Conservation (phyloP, 441 rosid species). For the Euphorbia corollata region DNA sequence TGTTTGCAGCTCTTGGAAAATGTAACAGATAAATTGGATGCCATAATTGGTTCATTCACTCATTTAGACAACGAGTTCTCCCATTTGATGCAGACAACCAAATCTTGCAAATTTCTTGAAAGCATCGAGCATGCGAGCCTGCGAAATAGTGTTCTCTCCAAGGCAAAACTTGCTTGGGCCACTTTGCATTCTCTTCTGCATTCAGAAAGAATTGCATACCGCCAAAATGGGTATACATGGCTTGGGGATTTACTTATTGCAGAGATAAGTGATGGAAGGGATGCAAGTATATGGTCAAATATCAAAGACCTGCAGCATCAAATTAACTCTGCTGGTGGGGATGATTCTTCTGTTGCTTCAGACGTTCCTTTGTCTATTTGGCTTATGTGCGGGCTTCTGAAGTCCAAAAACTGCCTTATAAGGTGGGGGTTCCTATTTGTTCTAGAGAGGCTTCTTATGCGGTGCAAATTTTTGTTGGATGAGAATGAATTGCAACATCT, state of each 20-base stretch:
- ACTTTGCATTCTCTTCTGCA: slow-evolving; percentile 96
- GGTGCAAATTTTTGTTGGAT: slow-evolving; percentile 85
- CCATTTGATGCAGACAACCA: slow-evolving; percentile 65
- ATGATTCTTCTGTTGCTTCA: slow-evolving; percentile 56
- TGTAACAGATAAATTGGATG: slow-evolving; percentile 73
- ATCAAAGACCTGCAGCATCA: slow-evolving; percentile 60
- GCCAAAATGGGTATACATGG: slow-evolving; percentile 94
- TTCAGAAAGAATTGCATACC: slow-evolving; percentile 70
- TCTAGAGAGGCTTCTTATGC: slow-evolving; percentile 93
- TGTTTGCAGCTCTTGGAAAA: slow-evolving; percentile 75
- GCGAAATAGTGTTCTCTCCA: slow-evolving; percentile 41
- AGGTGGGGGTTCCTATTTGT: slow-evolving; percentile 89
- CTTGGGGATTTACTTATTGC: slow-evolving; percentile 87
- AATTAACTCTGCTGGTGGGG: slow-evolving; percentile 60
- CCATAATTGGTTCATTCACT: slow-evolving; percentile 72
- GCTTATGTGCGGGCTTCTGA: slow-evolving; percentile 90
- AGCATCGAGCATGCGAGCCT: slow-evolving; percentile 36
- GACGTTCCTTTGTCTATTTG: slow-evolving; percentile 76
- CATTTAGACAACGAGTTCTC: slow-evolving; percentile 88
- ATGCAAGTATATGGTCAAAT: slow-evolving; percentile 62
- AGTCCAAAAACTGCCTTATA: slow-evolving; percentile 63
- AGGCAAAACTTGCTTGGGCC: slow-evolving; percentile 76
- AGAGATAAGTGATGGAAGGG: slow-evolving; percentile 72
- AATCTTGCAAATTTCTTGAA: slow-evolving; percentile 61
- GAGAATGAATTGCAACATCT: slow-evolving; percentile 72